Base-by-base conservation (phyloP, 139 green algal species). In the Chlorokybus atmophyticus region DNA sequence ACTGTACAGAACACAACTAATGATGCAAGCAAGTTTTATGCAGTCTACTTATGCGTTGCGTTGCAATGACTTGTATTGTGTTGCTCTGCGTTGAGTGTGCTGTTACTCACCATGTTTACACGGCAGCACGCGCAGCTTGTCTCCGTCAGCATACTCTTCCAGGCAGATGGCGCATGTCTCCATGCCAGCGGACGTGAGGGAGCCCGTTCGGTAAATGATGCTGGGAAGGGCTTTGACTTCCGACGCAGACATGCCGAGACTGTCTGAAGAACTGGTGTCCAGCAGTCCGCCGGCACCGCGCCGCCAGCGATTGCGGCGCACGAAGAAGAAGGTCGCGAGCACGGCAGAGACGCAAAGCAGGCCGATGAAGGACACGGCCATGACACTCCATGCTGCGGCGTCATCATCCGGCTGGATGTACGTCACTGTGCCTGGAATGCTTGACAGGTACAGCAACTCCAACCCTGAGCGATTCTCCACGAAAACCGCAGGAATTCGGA, bases 111-210 rank as follows among this genome's bases (percentile, higher is more conserved):
- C 56, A 54, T 77, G 69, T 4, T n/a, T 19, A 54, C 69, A 77
- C 8, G 69, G 69, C 35, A 77, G 47, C 40, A 66, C 50, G 17
- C 69, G 40, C 21, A 77, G 31, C 50, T 60, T 40, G 3, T 77
- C 69, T 28, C 67, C 58, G 7, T 47, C 17, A 42, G 62, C 69
- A 52, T 67, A 77, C 21, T 75, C 65, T 25, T 77, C 69, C 58
- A 77, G 53, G 50, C 68, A 76, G 4, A 76, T 67, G 23, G 41
- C 57, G 32, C 68, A 76, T n/a, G n/a, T n/a, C n/a, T n/a, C n/a
- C n/a, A n/a, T n/a, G n/a, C n/a, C n/a, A n/a, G n/a, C n/a, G n/a
- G n/a, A n/a, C n/a, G n/a, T n/a, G n/a, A n/a, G n/a, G n/a, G n/a
- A n/a, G n/a, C 26, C 26, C 26, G 27, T 60, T 55, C 51, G 42